Conservation (phyloP, 495 filamentous ascomycete genomes). For the Penicillium crystallinum region DNA sequence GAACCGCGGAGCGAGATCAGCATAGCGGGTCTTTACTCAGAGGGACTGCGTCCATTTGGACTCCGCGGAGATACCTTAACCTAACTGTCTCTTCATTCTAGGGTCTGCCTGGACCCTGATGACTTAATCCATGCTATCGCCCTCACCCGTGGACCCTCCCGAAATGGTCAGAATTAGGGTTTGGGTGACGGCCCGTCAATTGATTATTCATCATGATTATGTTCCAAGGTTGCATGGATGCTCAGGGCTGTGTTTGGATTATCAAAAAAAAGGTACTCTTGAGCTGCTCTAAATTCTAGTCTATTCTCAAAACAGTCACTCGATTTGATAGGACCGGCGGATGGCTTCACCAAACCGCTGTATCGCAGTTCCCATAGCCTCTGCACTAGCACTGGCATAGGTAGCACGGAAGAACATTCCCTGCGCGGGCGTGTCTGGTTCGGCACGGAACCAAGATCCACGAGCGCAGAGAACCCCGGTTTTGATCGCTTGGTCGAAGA, state of each 20-base stretch:
- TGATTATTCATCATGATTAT: neutral
- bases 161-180: neutral
- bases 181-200: neutral
- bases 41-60: constrained; percentile 1
- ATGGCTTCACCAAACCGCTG: neutral
- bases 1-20: neutral
- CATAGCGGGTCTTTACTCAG: constrained; percentile 3
- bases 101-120: neutral
- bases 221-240: too few species aligned
- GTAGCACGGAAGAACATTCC: constrained; percentile 2
- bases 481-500: too few species aligned
- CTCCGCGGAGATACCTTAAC: constrained; percentile 27
- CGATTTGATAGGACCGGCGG: neutral
- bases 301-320: neutral
- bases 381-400: neutral
- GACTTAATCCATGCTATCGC: neutral
- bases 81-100: neutral
- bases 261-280: neutral
- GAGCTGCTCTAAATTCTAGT: neutral
- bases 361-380: neutral
- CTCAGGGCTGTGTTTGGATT: neutral
- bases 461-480: too few species aligned
- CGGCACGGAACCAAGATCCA: neutral
- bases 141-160: neutral
- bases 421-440: neutral